Conservation (phyloP, 495 filamentous ascomycete genomes). For the Neurospora tetraspora region DNA sequence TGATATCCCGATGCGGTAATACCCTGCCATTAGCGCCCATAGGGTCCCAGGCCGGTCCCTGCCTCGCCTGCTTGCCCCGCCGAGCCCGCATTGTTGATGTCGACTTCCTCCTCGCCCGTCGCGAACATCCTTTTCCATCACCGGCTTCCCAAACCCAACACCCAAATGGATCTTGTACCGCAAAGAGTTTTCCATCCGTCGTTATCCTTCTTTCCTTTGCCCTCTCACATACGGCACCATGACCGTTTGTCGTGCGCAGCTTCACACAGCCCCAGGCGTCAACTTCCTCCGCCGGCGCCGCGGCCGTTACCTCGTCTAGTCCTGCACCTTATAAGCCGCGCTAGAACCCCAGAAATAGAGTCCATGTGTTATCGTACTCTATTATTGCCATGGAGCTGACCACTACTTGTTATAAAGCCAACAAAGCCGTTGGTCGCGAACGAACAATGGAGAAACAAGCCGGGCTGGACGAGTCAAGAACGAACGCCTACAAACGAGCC, state of each 20-base stretch:
- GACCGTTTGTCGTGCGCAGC: no score
- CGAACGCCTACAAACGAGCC: no score
- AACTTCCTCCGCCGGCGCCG: neutral
- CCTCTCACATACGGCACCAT: neutral
- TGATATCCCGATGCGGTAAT: neutral
- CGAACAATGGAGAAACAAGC: neutral
- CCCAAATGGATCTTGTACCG: neutral
- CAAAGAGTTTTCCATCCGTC: neutral
- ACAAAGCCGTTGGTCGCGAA: neutral
- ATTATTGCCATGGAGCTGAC: no score
- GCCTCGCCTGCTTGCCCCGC: no score
- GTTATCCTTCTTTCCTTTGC: neutral
- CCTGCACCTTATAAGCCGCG: no score
- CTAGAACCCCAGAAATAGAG: no score
- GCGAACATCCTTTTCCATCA: neutral
- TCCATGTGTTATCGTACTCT: no score
- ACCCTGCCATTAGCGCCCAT: neutral
- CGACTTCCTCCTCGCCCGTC: no score
- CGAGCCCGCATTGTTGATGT: neutral
- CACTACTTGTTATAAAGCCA: no score
- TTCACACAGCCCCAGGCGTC: no score
- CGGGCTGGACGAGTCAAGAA: neutral
- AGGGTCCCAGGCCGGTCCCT: neutral
- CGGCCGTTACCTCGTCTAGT: no score
- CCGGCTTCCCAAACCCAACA: neutral